phyloP scores from a whole-genome alignment of 2,329 filamentous ascomycete genomes.

The Fusarium nanum region DNA sequence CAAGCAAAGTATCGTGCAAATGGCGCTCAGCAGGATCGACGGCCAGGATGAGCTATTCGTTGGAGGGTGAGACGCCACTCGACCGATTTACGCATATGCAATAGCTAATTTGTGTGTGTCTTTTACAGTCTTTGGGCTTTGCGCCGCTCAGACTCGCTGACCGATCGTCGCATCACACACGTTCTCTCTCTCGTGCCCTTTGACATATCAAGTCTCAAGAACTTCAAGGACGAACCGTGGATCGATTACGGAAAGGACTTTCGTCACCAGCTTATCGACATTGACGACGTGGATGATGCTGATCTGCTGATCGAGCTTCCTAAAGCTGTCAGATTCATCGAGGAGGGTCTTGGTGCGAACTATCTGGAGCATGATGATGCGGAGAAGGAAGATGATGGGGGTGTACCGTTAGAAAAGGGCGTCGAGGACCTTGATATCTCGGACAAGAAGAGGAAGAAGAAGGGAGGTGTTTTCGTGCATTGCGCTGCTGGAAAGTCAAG shows the following conservation, averaged over 20 bases:
- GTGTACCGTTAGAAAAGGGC: conserved; percentile 37
- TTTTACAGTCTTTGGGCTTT: conserved; percentile 76
- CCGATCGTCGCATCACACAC: conserved; percentile 84
- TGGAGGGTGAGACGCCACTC: conserved; percentile 49
- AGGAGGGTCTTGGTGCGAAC: conserved; percentile 69
- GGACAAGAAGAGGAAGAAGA: conserved; percentile 30
- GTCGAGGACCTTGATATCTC: conserved; percentile 29
- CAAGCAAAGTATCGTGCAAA: conserved; percentile 50
- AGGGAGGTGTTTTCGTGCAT: conserved; percentile 66
- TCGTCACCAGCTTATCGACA: conserved; percentile 81
- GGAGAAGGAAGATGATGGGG: conserved; percentile 28
- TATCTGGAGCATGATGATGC: conserved; percentile 15
- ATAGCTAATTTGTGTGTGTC: conserved; percentile 17
- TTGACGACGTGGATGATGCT: conserved; percentile 91
- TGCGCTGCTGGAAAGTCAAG: conserved; percentile 98
- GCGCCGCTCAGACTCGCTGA: conserved; percentile 75
- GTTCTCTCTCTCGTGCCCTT: conserved; percentile 84
- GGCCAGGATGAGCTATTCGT: conserved; percentile 57
- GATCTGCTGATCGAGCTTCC: conserved; percentile 87
- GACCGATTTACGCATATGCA: not conserved
- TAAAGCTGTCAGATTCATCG: conserved; percentile 83
- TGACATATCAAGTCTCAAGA: conserved; percentile 52
- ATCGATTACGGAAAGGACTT: conserved; percentile 67
- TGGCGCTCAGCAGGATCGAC: conserved; percentile 58
- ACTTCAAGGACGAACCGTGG: conserved; percentile 62